Base-by-base conservation (phyloP, 2,329 filamentous ascomycete species). In the Alternaria conjuncta region DNA sequence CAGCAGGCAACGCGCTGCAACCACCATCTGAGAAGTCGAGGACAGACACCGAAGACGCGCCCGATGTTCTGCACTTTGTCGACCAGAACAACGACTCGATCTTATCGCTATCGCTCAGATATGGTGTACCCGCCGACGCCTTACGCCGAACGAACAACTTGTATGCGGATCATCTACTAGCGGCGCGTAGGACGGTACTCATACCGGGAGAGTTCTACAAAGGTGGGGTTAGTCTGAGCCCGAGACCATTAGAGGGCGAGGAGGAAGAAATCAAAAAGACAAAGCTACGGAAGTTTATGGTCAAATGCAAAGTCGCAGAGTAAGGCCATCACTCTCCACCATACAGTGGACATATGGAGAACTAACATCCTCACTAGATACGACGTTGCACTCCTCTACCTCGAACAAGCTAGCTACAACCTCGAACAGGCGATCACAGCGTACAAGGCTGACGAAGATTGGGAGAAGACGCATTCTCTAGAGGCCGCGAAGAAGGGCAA, bases 211-310 rank as follows among this genome's bases (percentile, higher is more conserved):
- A 88, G 60, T 89, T 87, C 74, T 93, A 92, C 81, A 88, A 87
- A 69, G 89, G 85, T 5, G 89, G 88, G 4, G 83, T 90, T 6
- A 90, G 88, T 70, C 81, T 94, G 23, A 92, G 89, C 49, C 91
- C 92, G 1, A 83, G 86, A 26, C 92, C 92, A 0, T 71, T 92
- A n/a, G 90, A 92, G 57, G 88, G 90, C 51, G 91, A 93, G 74
- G 90, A 91, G 49, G 92, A 93, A 72, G 90, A 92, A 79, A 82
- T 86, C 54, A 86, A 89, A 66, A 94, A 92, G 80, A 85, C 82
- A 18, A 90, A 89, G 74, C 85, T 95, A 32, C 85, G 92, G 45
- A 87, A 90, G 65, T 95, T 90, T 84, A 94, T 94, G 92, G 88
- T 93, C 3, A 85, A 86, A 1, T 92, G 90, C 80, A 95, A 95